A percentile compares a stretch with the other conserved stretches of the same genome.
phyloP scores from a whole-genome alignment of 2,329 filamentous ascomycete genomes.

The Cytospora mali region DNA sequence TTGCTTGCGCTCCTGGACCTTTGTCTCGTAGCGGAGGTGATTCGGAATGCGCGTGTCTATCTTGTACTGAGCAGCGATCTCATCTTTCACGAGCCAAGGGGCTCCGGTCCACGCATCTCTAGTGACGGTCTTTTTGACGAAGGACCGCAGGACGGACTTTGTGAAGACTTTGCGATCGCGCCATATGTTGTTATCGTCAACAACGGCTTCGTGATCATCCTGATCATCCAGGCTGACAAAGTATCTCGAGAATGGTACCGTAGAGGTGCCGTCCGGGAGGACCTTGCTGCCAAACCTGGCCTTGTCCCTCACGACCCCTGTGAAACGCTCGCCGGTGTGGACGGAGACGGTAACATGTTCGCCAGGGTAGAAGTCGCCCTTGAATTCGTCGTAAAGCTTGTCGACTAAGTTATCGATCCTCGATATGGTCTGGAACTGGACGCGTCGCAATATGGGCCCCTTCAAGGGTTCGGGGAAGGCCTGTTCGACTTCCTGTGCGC shows the following conservation, averaged over 20 bases:
- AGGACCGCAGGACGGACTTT: conserved; percentile 89
- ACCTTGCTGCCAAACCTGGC: conserved; percentile 69
- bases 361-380: conserved; percentile 86
- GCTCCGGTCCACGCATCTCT: conserved; percentile 94
- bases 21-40: conserved; percentile 79
- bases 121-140: conserved; percentile 92
- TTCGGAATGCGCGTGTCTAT: conserved; percentile 86
- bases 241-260: conserved; percentile 75
- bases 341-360: conserved; percentile 78
- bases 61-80: conserved; percentile 80
- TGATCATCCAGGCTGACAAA: conserved; percentile 74
- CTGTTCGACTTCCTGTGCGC: conserved; percentile 86
- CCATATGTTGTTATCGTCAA: conserved; percentile 79
- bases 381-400: conserved; percentile 76
- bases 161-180: conserved; percentile 92
- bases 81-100: conserved; percentile 90
- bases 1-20: conserved; percentile 75
- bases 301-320: conserved; percentile 83
- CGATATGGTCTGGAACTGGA: conserved; percentile 87
- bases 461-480: conserved; percentile 90
- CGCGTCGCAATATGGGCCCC: conserved; percentile 83
- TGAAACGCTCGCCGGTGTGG: conserved; percentile 67
- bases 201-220: conserved; percentile 71
- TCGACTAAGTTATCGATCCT: conserved; percentile 82
- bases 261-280: conserved; percentile 68